A percentile compares a stretch with the other conserved stretches of the same genome.
Evolutionary conservation across 2,329 filamentous ascomycete species (phyloP).

Genomic region (Colletotrichum scovillei): DNA sequence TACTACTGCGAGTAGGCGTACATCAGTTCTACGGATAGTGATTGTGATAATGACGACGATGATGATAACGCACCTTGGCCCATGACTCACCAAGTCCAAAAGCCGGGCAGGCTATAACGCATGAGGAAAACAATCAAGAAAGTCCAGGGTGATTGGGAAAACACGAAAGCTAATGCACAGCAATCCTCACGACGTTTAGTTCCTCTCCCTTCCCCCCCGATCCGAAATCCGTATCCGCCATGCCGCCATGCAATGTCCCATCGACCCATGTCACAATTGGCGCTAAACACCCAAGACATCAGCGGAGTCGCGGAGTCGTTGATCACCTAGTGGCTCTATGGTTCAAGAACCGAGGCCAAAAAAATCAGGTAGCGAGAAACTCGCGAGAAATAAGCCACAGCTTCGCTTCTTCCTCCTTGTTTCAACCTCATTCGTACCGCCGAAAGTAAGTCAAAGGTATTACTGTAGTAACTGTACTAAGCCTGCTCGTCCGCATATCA

Average conservation of each 20-base stretch:
- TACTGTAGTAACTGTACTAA: no score
- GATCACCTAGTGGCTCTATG: no score
- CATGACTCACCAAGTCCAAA: not conserved
- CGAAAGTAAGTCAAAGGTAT: no score
- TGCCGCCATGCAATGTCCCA: not conserved
- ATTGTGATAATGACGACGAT: not conserved
- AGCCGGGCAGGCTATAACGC: not conserved
- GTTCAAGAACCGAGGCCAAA: no score
- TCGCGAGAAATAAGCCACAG: no score
- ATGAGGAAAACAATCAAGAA: not conserved
- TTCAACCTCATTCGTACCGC: no score
- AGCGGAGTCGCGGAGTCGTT: not conserved
- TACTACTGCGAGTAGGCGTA: not conserved
- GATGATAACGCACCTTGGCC: not conserved
- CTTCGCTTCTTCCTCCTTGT: no score
- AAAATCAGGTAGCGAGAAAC: no score
- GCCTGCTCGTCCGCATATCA: no score
- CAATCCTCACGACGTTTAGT: not conserved
- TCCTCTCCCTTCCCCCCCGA: not conserved
- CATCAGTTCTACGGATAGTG: not conserved
- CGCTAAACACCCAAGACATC: not conserved
- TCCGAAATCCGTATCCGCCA: slow-evolving; percentile 5
- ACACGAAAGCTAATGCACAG: slow-evolving; percentile 3
- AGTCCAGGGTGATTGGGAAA: not conserved
- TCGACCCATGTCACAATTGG: not conserved